Evolutionary conservation across 2,329 filamentous ascomycete species (phyloP).

Genomic region (Apiospora koreana): DNA sequence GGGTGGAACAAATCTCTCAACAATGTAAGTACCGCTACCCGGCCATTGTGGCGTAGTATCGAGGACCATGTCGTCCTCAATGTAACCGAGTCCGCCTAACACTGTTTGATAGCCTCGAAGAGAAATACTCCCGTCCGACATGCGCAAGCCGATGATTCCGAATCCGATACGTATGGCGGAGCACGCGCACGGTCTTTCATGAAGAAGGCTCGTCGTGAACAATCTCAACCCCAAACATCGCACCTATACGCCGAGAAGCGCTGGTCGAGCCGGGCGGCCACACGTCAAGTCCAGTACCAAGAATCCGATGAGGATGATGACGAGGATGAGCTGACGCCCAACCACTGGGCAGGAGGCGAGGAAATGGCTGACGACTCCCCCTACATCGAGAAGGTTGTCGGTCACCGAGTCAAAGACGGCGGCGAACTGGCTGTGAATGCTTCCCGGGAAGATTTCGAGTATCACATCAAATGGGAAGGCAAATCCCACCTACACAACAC

Average conservation of each 20-base stretch:
- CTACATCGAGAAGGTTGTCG: slow-evolving; percentile 87
- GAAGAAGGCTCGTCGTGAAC: slow-evolving; percentile 77
- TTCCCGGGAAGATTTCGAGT: slow-evolving; percentile 80
- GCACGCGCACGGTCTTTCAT: slow-evolving; percentile 67
- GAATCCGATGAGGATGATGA: slow-evolving; percentile 69
- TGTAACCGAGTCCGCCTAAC: slow-evolving; percentile 18
- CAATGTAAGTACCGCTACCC: slow-evolving; percentile 52
- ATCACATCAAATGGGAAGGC: slow-evolving; percentile 93
- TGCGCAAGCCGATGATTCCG: slow-evolving; percentile 61
- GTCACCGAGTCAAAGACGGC: slow-evolving; percentile 77
- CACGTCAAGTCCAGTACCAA: slow-evolving; percentile 67
- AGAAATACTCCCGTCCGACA: slow-evolving; percentile 56
- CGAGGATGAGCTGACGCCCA: slow-evolving; percentile 66
- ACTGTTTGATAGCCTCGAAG: slow-evolving; percentile 53
- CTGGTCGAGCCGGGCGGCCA: slow-evolving; percentile 85
- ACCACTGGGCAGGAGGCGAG: slow-evolving; percentile 67
- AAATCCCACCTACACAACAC: slow-evolving; percentile 94
- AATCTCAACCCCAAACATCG: slow-evolving; percentile 63
- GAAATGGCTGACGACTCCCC: slow-evolving; percentile 76
- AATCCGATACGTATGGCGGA: slow-evolving; percentile 78
- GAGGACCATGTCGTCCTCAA: not conserved
- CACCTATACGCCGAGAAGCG: slow-evolving; percentile 78
- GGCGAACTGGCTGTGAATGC: slow-evolving; percentile 59
- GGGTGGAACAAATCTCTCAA: slow-evolving; percentile 61
- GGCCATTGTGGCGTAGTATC: slow-evolving; percentile 3